Conservation (phyloP, 495 filamentous ascomycete species). For the Thozetella sp. region DNA sequence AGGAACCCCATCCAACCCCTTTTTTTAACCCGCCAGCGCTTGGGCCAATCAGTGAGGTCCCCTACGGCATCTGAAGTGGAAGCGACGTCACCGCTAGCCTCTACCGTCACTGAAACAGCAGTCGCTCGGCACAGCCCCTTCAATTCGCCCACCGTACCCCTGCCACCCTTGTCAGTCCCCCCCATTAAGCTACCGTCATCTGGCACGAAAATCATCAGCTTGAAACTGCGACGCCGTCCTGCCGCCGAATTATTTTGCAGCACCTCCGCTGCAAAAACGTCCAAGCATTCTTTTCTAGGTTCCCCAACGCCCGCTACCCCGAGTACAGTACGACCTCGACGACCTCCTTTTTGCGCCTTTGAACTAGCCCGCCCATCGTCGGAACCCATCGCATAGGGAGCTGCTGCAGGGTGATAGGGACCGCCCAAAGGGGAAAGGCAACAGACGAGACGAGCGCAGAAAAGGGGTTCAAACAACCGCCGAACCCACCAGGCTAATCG, state of each 20-base stretch:
- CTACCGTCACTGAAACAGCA: constrained; percentile 23
- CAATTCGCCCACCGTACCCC: constrained; percentile 14
- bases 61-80: background rate
- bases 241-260: constrained; percentile 18
- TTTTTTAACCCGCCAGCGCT: background rate
- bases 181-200: constrained; percentile 22
- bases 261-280: constrained; percentile 11
- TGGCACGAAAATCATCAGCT: constrained; percentile 20
- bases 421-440: background rate
- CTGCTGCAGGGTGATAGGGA: background rate
- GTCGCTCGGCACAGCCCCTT: constrained; percentile 26
- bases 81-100: constrained; percentile 4
- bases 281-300: constrained; percentile 12
- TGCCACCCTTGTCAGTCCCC: constrained; percentile 19
- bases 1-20: background rate
- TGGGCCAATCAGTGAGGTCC: background rate
- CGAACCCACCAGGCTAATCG: background rate
- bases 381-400: background rate
- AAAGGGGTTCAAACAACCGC: background rate
- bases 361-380: background rate
- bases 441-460: background rate
- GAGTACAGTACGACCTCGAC: background rate
- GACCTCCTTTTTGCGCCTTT: background rate
- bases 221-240: constrained; percentile 27
- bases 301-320: constrained; percentile 1